These are phyloP conservation scores for Alternaria sp. DNA, from an alignment of 2,329 filamentous ascomycete genomes.

Conservation along the genomic window DNA sequence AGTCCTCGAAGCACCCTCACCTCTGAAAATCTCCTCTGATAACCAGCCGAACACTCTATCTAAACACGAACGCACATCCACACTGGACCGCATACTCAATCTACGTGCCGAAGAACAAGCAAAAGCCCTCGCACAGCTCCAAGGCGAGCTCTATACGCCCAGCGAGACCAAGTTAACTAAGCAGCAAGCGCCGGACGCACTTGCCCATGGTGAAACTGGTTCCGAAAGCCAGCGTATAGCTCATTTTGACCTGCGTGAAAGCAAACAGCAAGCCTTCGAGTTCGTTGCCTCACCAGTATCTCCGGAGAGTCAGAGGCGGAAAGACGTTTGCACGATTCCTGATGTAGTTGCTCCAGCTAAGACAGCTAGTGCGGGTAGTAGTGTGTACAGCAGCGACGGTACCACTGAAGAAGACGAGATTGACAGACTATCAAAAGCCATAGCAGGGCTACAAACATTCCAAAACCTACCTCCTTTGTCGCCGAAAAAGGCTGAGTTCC, in stretches of 20 bases:
- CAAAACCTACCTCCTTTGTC: no score
- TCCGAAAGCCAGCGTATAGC: not conserved
- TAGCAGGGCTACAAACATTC: not conserved
- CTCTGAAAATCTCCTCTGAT: not conserved
- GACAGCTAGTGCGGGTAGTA: not conserved
- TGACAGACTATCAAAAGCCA: not conserved
- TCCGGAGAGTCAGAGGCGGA: no score
- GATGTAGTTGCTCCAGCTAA: rapidly evolving
- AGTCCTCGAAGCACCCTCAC: slow-evolving; percentile 2
- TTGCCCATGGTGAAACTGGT: not conserved
- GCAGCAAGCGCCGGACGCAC: not conserved
- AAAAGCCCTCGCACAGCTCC: not conserved
- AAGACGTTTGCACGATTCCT: not conserved
- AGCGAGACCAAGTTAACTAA: not conserved
- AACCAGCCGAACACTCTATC: not conserved
- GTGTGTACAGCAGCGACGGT: not conserved
- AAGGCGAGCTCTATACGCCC: not conserved
- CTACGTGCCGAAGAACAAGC: slow-evolving; percentile 13
- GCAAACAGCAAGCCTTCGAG: not conserved
- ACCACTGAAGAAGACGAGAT: not conserved
- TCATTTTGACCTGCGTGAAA: not conserved
- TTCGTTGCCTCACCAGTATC: not conserved
- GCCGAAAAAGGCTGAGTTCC: not conserved
- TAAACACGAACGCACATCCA: not conserved
- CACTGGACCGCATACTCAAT: not conserved